Evolutionary conservation across 805 yeast species (phyloP).

Genomic region (Candida manassasensis): DNA sequence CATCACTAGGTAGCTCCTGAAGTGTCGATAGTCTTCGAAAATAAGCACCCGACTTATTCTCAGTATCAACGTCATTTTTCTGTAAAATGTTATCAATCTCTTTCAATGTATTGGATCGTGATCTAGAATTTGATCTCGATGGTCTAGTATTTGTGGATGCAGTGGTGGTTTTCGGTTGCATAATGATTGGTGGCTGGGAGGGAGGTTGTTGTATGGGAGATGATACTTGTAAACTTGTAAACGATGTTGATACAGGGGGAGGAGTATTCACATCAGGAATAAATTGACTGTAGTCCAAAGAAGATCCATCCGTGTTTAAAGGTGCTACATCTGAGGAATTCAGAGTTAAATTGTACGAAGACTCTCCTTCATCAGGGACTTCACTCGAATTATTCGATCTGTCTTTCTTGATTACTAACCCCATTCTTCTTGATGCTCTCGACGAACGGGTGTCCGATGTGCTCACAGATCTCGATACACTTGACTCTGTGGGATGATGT

Average conservation of each 20-base stretch:
- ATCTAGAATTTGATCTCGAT: constrained; percentile 14
- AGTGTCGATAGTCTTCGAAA: constrained; percentile 61
- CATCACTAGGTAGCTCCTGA: constrained; percentile 45
- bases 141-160: constrained; percentile 10
- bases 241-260: constrained; percentile 21
- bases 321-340: constrained; percentile 1
- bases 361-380: constrained; percentile 5
- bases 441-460: constrained; percentile 44
- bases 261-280: constrained; percentile 4
- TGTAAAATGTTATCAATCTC: constrained; percentile 34
- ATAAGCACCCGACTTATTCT: constrained; percentile 55
- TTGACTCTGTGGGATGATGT: constrained; percentile 5
- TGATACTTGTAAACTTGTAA: constrained; percentile 8
- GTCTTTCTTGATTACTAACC: constrained; percentile 51
- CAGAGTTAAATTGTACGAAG: constrained; percentile 1
- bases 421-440: constrained; percentile 74
- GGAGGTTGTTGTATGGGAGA: constrained; percentile 8
- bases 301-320: not conserved
- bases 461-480: constrained; percentile 24
- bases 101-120: constrained; percentile 32
- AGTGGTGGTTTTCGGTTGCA: constrained; percentile 11
- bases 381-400: constrained; percentile 1
- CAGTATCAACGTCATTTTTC: constrained; percentile 38
- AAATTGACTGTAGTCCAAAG: constrained; percentile 1
- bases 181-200: constrained; percentile 10